Conservation (phyloP, 1,284 basidiomycete genomes). For the Malassezia cuniculi region DNA sequence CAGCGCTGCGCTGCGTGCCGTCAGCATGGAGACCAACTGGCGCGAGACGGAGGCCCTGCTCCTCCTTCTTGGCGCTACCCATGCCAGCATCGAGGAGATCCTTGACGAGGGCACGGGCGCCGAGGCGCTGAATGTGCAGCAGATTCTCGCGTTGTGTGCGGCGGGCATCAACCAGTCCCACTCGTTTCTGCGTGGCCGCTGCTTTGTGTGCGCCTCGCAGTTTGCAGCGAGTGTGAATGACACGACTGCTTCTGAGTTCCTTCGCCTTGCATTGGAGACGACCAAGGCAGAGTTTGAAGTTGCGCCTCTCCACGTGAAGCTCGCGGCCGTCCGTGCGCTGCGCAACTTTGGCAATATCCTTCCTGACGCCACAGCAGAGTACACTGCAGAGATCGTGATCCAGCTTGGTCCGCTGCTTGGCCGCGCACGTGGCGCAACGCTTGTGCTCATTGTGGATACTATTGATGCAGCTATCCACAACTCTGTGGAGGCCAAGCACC, state of each 20-base stretch:
- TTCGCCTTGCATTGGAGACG: constrained; percentile 70
- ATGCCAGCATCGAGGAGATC: constrained; percentile 62
- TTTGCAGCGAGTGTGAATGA: constrained; percentile 63
- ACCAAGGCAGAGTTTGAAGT: constrained; percentile 55
- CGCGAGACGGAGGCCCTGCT: constrained; percentile 71
- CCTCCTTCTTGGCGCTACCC: constrained; percentile 68
- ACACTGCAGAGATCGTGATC: constrained; percentile 63
- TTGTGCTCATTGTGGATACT: constrained; percentile 78
- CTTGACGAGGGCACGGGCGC: constrained; percentile 55
- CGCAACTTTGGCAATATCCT: constrained; percentile 49
- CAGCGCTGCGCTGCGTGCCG: constrained; percentile 17
- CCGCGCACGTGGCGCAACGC: constrained; percentile 68
- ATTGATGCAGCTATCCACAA: constrained; percentile 57
- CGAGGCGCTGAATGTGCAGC: constrained; percentile 6
- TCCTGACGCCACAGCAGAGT: constrained; percentile 52
- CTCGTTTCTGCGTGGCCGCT: constrained; percentile 83
- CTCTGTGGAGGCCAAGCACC: background rate
- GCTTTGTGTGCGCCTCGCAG: constrained; percentile 85
- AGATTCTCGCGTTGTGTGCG: too few relatives aligned
- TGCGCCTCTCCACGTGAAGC: constrained; percentile 69
- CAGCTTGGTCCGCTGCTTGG: constrained; percentile 71
- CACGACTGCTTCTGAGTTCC: constrained; percentile 54
- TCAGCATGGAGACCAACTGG: constrained; percentile 48
- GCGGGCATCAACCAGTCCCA: constrained; percentile 51
- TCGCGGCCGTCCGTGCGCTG: constrained; percentile 60